These are phyloP conservation scores for Cercospora berteroae DNA, from an alignment of 2,329 filamentous ascomycete genomes.

Conservation along the genomic window DNA sequence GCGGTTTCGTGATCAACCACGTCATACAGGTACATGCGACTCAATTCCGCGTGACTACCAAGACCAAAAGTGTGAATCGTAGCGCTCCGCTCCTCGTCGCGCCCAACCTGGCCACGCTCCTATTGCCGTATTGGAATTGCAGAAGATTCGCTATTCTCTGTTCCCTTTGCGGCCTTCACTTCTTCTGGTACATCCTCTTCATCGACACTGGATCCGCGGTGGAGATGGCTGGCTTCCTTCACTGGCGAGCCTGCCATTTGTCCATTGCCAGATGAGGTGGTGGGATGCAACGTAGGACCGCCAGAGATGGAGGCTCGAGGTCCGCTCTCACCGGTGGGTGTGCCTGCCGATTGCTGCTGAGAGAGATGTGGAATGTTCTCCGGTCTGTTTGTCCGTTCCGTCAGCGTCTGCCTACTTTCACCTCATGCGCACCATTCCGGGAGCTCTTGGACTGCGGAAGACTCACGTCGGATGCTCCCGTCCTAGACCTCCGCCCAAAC, in stretches of 20 bases:
- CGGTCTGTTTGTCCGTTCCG: conserved; percentile 27
- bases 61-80: not conserved
- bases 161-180: not conserved
- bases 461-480: conserved; percentile 80
- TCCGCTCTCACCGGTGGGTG: conserved; percentile 20
- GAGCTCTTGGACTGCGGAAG: conserved; percentile 33
- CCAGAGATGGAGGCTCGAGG: conserved; percentile 28
- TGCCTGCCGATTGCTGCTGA: conserved; percentile 27
- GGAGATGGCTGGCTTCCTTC: conserved; percentile 85
- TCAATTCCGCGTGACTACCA: not conserved
- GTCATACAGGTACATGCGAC: not conserved
- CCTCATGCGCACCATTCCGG: not conserved
- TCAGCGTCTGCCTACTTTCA: conserved; percentile 5
- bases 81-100: not conserved
- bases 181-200: conserved; percentile 49
- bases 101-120: not conserved
- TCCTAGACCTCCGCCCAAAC: conserved; percentile 76
- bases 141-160: not conserved
- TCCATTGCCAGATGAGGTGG: conserved; percentile 45
- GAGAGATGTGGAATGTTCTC: conserved; percentile 42
- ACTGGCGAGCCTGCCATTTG: conserved; percentile 73
- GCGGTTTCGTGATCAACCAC: not conserved
- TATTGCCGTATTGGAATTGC: conserved; percentile 9
- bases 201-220: conserved; percentile 73
- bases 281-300: conserved; percentile 37